Percentiles rank a stretch among this genome's conserved stretches.
phyloP scores from a whole-genome alignment of 2,329 filamentous ascomycete genomes.

The Cladosporium sp. region DNA sequence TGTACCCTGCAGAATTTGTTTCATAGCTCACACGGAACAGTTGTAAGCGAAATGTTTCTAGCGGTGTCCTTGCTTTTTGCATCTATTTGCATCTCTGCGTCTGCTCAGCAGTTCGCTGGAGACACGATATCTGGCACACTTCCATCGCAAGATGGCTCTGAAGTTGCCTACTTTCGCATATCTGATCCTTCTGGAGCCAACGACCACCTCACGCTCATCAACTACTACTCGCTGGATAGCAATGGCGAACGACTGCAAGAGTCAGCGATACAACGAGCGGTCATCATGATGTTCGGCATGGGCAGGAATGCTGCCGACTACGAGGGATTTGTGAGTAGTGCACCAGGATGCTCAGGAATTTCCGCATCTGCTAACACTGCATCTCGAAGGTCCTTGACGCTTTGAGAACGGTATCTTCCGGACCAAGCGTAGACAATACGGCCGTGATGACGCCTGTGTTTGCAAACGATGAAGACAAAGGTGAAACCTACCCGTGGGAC shows the following conservation, averaged over 20 bases:
- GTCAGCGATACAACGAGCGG: conserved; percentile 24
- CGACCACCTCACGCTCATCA: conserved; percentile 26
- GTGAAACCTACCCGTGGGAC: conserved; percentile 28
- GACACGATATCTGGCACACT: conserved; percentile 20
- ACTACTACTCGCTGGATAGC: conserved; percentile 27
- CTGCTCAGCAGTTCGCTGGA: conserved; percentile 25
- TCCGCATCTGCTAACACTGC: conserved; percentile 3
- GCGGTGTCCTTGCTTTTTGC: not conserved
- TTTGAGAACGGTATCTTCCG: not conserved
- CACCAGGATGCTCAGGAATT: not conserved
- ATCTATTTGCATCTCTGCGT: not conserved
- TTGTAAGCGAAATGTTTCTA: not conserved
- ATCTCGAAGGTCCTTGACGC: conserved; percentile 12
- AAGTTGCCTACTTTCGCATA: conserved; percentile 31
- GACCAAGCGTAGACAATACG: conserved; percentile 26
- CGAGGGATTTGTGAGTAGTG: conserved; percentile 19
- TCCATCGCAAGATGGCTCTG: conserved; percentile 17
- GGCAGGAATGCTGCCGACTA: conserved; percentile 26
- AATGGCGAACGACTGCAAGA: conserved; percentile 20
- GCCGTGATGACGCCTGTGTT: conserved; percentile 32
- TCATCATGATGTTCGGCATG: conserved; percentile 29
- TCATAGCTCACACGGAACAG: no score
- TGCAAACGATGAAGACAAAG: conserved; percentile 31
- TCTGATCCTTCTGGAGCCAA: conserved; percentile 21
- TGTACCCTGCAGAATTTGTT: no score